Evolutionary conservation across 2,329 filamentous ascomycete genomes (phyloP).

Genomic region (Hymenoscyphus scutula): DNA sequence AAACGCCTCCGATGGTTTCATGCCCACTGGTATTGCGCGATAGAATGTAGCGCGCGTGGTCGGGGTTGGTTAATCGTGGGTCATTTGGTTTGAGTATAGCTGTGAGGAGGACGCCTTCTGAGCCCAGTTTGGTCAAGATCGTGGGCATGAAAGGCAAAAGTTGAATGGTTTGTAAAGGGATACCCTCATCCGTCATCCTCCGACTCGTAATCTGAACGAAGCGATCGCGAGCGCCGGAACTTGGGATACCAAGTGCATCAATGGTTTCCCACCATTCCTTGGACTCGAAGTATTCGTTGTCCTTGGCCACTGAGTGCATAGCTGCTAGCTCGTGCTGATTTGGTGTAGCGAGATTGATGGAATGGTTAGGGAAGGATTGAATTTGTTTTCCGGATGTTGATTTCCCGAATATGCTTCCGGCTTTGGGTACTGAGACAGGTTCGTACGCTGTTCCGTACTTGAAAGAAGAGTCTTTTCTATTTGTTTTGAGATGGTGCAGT

Average conservation of each 20-base stretch:
- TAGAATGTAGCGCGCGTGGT: constrained; percentile 68
- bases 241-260: constrained; percentile 72
- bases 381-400: not conserved
- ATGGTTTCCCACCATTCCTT: constrained; percentile 76
- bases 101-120: constrained; percentile 60
- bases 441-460: constrained; percentile 66
- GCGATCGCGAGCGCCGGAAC: constrained; percentile 65
- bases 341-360: constrained; percentile 75
- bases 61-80: constrained; percentile 59
- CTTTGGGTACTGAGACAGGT: constrained; percentile 82
- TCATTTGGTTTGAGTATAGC: constrained; percentile 68
- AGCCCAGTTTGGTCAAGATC: constrained; percentile 80
- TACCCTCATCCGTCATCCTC: constrained; percentile 71
- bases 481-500: constrained; percentile 55
- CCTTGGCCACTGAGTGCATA: constrained; percentile 71
- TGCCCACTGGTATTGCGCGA: constrained; percentile 56
- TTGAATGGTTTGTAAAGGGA: constrained; percentile 80
- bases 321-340: constrained; percentile 78
- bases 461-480: constrained; percentile 41
- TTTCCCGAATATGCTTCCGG: constrained; percentile 58
- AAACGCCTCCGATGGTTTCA: constrained; percentile 67
- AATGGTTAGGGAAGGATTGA: constrained; percentile 55
- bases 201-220: constrained; percentile 67
- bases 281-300: constrained; percentile 65
- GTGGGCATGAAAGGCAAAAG: constrained; percentile 85